Evolutionary conservation across 192 early-diverging fungal genomes (phyloP).

Genomic region (Backusella luteola): DNA sequence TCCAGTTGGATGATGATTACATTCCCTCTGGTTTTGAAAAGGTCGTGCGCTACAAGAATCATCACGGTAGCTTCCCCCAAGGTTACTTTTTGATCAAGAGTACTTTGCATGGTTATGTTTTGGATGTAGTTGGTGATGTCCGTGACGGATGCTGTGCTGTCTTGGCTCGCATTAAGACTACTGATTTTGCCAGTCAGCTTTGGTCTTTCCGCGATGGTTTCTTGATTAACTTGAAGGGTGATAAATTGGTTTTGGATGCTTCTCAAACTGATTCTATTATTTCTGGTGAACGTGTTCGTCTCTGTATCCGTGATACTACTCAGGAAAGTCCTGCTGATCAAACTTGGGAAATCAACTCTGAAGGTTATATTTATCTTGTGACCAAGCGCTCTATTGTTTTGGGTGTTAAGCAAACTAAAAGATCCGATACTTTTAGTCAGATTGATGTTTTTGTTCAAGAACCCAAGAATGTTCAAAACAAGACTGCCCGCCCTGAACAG

Average conservation of each 20-base stretch:
- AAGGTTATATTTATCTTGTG: slow-evolving; percentile 12
- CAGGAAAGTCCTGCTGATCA: slow-evolving; percentile 15
- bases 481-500: slow-evolving; percentile 26
- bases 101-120: slow-evolving; percentile 32
- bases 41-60: slow-evolving; percentile 28
- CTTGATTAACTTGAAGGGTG: slow-evolving; percentile 28
- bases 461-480: slow-evolving; percentile 9
- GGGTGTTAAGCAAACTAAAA: slow-evolving; percentile 17
- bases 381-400: slow-evolving; percentile 16
- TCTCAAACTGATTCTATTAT: background rate
- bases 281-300: slow-evolving; percentile 29
- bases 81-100: slow-evolving; percentile 39
- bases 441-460: slow-evolving; percentile 24
- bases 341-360: slow-evolving; percentile 21
- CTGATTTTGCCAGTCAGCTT: slow-evolving; percentile 33
- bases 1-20: slow-evolving; percentile 17
- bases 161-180: slow-evolving; percentile 18
- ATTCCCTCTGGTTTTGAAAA: slow-evolving; percentile 33
- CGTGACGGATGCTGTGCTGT: slow-evolving; percentile 9
- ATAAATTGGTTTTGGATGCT: slow-evolving; percentile 28
- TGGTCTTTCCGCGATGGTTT: slow-evolving; percentile 27
- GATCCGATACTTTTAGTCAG: background rate
- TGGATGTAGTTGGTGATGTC: slow-evolving; percentile 19
- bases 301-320: background rate
- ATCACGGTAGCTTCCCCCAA: slow-evolving; percentile 15